phyloP scores from a whole-genome alignment of 139 green algal genomes.

The Ostreobium quekettii region DNA sequence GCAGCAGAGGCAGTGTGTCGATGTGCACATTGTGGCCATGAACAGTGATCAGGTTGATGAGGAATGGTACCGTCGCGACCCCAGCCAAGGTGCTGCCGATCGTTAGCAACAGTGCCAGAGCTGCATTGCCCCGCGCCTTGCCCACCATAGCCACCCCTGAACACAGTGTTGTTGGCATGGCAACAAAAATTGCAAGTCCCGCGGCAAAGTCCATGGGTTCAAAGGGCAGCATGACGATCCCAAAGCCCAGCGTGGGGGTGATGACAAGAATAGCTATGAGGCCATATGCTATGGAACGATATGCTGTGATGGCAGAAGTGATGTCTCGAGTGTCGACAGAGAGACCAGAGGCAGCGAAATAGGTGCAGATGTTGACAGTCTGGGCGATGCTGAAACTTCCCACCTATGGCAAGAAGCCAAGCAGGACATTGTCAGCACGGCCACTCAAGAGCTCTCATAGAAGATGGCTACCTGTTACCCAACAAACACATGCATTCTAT shows the following conservation, averaged over 20 bases:
- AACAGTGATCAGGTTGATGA: constrained; percentile 45
- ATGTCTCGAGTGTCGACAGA: constrained; percentile 59
- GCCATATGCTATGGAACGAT: constrained; percentile 40
- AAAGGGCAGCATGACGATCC: constrained; percentile 38
- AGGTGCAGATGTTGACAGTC: constrained; percentile 45
- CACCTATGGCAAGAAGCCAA: too few relatives aligned
- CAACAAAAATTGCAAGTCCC: constrained; percentile 74
- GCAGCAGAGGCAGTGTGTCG: constrained; percentile 50
- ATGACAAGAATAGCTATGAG: constrained; percentile 53
- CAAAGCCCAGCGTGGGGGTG: constrained; percentile 56
- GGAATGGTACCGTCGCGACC: constrained; percentile 59
- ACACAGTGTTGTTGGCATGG: constrained; percentile 72
- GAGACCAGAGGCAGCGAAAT: constrained; percentile 63
- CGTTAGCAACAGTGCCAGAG: constrained; percentile 71
- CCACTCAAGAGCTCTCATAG: too few relatives aligned
- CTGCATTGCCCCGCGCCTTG: constrained; percentile 55
- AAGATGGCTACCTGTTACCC: too few relatives aligned
- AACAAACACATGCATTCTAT: too few relatives aligned
- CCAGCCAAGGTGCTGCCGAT: constrained; percentile 66
- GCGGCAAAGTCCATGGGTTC: constrained; percentile 51
- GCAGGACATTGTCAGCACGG: too few relatives aligned
- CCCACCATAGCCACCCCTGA: constrained; percentile 55
- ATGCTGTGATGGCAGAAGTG: constrained; percentile 37
- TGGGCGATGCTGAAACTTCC: constrained; percentile 39
- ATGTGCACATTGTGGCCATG: constrained; percentile 35